These are phyloP conservation scores for Syzygium malaccense DNA, from an alignment of 441 rosid species.

Conservation along the genomic window DNA sequence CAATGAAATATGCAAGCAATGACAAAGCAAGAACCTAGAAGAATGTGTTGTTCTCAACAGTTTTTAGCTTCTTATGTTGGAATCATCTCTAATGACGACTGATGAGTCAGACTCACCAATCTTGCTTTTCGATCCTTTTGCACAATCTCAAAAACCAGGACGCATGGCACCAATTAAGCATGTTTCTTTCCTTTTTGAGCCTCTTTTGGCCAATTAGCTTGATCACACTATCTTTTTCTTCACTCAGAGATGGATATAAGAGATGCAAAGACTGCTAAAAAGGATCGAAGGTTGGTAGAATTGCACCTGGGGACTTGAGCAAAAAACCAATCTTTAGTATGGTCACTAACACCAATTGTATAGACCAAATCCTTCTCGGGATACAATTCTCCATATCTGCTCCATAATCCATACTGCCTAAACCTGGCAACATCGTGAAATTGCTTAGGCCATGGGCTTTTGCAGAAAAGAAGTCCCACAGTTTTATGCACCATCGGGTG, in stretches of 20 bases:
- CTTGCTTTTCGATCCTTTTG: background rate
- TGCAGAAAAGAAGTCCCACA: background rate
- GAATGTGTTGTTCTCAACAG: background rate
- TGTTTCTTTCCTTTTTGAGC: background rate
- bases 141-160: background rate
- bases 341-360: conserved; percentile 34
- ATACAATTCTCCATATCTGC: conserved; percentile 48
- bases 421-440: conserved; percentile 21
- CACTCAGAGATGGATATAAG: background rate
- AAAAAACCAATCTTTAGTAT: conserved; percentile 51
- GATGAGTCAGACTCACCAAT: background rate
- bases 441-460: background rate
- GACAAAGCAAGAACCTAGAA: background rate
- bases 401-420: conserved; percentile 77
- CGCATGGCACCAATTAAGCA: background rate
- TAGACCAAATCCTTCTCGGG: conserved; percentile 44
- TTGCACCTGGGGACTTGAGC: conserved; percentile 47
- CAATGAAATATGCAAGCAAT: background rate
- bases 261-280: background rate
- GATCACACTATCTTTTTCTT: background rate
- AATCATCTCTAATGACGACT: background rate
- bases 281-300: background rate
- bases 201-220: background rate
- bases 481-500: background rate
- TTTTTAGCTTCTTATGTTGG: background rate